Evolutionary conservation across 148 eudicot genomes (phyloP), one percentile per base, ranked within the genome.

Genomic region (Camellia lanceoleosa): DNA sequence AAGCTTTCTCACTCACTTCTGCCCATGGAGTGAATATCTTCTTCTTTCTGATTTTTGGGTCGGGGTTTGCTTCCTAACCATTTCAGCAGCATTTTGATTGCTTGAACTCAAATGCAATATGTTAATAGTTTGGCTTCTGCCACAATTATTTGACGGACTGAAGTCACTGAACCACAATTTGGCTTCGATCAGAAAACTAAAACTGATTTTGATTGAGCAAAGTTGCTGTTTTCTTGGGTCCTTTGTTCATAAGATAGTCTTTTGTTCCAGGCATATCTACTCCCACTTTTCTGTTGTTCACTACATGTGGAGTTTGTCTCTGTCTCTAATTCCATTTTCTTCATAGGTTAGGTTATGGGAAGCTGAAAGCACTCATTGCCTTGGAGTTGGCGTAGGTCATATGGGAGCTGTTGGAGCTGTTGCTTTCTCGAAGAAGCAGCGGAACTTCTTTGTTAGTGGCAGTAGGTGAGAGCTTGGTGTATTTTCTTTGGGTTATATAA

Each of bases 361-460:
- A 2, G 80, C 97, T 41, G 89, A 88, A 80, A 85, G 85, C 64
- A 82, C 80, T 74, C 71, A 65, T 49, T 96, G 98, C 80, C 7
- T 92, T 81, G 99, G 97, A 73, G 86, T 91, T 88, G 97, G 95
- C 63, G 61, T 81, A 71, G 99, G 98, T 63, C 99, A 96, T 86
- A 84, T 88, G 89, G 95, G 90, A 75, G 97, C 92, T 85, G 94
- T 96, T 86, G 98, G 97, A 80, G 97, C 98, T 76, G 94, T 96
- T 89, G 92, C 97, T 80, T 92, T 91, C 78, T 91, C 99, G 16
- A 91, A 89, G 88, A 94, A 92, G 82, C 82, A 59, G 58, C 85
- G 85, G 7, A 87, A 91, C 87, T 96, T 96, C 66, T 85, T 94
- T 83, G 95, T 96, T 73, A 96, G 99, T 62, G 99, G 97, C 73